Base-by-base conservation (phyloP, 1,284 basidiomycete genomes). In the Gyrodon tennesseensis region DNA sequence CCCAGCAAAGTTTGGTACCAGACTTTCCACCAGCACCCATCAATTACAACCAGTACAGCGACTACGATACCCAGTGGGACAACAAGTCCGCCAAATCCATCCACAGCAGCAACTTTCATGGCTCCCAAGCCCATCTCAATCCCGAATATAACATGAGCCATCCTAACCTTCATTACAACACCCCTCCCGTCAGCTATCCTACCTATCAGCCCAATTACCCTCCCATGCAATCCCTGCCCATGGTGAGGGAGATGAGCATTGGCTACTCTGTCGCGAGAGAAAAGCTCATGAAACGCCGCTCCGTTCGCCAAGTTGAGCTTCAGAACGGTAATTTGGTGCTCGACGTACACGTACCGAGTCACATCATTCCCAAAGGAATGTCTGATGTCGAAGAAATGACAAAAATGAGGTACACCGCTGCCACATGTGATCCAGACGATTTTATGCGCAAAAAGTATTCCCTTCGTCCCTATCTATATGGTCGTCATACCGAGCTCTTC, bases 341-440 rank as follows among this genome's bases (percentile, higher is more conserved):
- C 68, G 92, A 94, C 73, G 86, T 92, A 62, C 86, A 84, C 25
- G 92, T 92, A 6, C 92, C 93, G 8, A 84, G 84, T 52, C 85
- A 88, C 67, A 93, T 93, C 71, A 79, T 95, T 40, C 91, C 91
- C 6, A 82, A 83, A 53, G 83, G 82, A 58, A 84, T 84, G 75
- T 80, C 79, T 52, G 83, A 83, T 70, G 80, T 80, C 37, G 92
- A 93, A 65, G 93, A 94, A 75, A 90, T 91, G 82, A 86, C 86
- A 62, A 92, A 90, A 79, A 85, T 96, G 85, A 82, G 94, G 51
- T 96, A 96, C 78, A 95, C 93, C 4, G 93, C 94, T 56, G 94
- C 94, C 7, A 97, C 95, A 1, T 95, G 93, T 75, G 95, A 98
- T 76, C 95, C 95, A 7, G 94, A 98, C 67, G 85, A 92, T 53